Base-by-base conservation (phyloP, 1,284 basidiomycete species). In the Ganoderma multipileum region DNA sequence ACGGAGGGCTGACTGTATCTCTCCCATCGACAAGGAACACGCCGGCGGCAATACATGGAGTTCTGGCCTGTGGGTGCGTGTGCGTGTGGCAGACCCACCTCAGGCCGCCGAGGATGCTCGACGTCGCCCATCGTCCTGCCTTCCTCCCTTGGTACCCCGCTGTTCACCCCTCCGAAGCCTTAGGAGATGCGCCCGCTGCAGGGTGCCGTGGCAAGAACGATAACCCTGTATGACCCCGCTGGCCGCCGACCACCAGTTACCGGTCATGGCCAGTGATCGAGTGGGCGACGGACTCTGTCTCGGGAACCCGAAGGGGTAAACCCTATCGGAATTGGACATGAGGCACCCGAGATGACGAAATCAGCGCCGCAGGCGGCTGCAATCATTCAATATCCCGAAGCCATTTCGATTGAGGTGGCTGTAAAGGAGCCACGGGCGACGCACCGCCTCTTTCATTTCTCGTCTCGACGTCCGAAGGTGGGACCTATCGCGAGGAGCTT, bases 321-420 rank as follows among this genome's bases (percentile, higher is more conserved):
- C 23, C 14, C 23, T 12, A 50, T 23, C 12, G 23, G 47, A 11
- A 50, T 50, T 23, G 47, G 47, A 26, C 23, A 26, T 50, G 47
- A 50, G 23, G 47, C 47, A 26, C 47, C 23, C 47, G 47, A 55
- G 28, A 28, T 55, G 52, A 55, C 52, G 30, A 38, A 41, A 33
- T 44, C 70, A 65, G 55, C 63, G 67, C 65, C 67, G 61, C 67
- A 12, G 33, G 59, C 28, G 18, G 62, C 41, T n/a, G 36, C 65
- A 39, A 71, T 71, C 70, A 71, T n/a, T 68, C 67, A 58, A 71
- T 66, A 68, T 71, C 62, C 63, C 38, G 67, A 63, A 63, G 62
- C 70, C 67, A 68, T 55, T 71, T 71, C 67, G 70, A 67, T 63
- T 68, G 20, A 26, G 63, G 70, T 71, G 70, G 70, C 67, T 55